Conservation (phyloP, 164 flowering plant genomes). For the Sedum album region DNA sequence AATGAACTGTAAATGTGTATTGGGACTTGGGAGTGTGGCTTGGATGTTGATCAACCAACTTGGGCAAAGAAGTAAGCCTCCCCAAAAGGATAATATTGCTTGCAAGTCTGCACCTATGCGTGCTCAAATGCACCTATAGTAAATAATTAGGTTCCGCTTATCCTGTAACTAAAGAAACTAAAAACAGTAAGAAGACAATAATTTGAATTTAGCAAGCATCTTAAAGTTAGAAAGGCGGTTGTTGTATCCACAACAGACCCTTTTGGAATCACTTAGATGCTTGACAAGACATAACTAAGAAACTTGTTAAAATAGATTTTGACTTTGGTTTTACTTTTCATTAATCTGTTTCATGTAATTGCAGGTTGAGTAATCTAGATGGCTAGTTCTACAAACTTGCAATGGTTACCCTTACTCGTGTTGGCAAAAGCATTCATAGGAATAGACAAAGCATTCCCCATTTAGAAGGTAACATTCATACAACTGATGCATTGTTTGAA, state of each 20-base stretch:
- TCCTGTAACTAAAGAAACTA: conserved; percentile 1
- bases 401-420: too few relatives aligned
- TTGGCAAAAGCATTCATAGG: too few relatives aligned
- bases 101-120: not conserved
- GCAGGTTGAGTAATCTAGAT: too few relatives aligned
- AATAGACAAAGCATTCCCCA: too few relatives aligned
- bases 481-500: too few relatives aligned
- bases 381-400: too few relatives aligned
- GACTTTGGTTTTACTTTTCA: not conserved
- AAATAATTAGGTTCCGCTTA: not conserved
- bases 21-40: not conserved
- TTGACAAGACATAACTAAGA: not conserved
- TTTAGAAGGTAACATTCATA: too few relatives aligned
- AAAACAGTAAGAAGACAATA: not conserved
- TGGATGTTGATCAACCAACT: conserved; percentile 6
- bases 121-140: not conserved
- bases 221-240: not conserved
- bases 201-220: not conserved
- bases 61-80: not conserved
- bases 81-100: not conserved
- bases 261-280: not conserved
- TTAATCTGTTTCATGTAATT: too few relatives aligned
- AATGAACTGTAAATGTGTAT: not conserved
- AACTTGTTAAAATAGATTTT: too few relatives aligned
- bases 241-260: conserved; percentile 3